A percentile compares a stretch with the other conserved stretches of the same genome.
Evolutionary conservation across 2,329 filamentous ascomycete genomes (phyloP).

Genomic region (Lachnellula cervina): DNA sequence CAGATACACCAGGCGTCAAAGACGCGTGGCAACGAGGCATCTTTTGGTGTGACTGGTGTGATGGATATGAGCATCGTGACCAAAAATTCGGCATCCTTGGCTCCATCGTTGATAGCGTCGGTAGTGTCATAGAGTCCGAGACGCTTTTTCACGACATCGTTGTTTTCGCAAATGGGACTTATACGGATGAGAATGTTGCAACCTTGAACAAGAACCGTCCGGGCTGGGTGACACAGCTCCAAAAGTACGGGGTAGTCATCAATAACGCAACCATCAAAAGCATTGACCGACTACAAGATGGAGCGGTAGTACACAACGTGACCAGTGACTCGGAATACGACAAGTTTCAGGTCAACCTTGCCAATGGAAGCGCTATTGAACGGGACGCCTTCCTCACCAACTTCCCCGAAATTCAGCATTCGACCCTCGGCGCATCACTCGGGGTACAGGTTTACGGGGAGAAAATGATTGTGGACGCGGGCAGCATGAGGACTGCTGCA

Average conservation of each 20-base stretch:
- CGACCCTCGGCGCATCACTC: slow-evolving; percentile 41
- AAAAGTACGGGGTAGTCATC: slow-evolving; percentile 45
- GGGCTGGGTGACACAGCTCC: slow-evolving; percentile 46
- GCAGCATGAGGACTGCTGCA: slow-evolving; percentile 40
- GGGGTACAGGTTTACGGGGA: slow-evolving; percentile 29
- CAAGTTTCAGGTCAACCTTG: slow-evolving; percentile 50
- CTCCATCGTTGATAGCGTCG: slow-evolving; percentile 39
- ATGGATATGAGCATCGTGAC: slow-evolving; percentile 57
- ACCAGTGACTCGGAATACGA: slow-evolving; percentile 41
- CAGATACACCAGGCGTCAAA: slow-evolving; percentile 47
- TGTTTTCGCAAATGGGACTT: slow-evolving; percentile 49
- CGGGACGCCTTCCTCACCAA: slow-evolving; percentile 49
- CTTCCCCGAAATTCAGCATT: slow-evolving; percentile 44
- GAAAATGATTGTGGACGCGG: slow-evolving; percentile 6
- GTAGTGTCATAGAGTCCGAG: slow-evolving; percentile 45
- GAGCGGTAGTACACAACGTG: slow-evolving; percentile 10
- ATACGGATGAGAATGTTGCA: slow-evolving; percentile 41
- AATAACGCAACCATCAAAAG: slow-evolving; percentile 51
- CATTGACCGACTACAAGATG: slow-evolving; percentile 43
- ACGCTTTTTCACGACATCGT: slow-evolving; percentile 47
- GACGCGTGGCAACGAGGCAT: slow-evolving; percentile 56
- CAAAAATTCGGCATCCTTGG: slow-evolving; percentile 52
- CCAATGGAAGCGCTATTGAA: slow-evolving; percentile 39
- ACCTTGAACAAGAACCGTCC: slow-evolving; percentile 35
- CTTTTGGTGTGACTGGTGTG: slow-evolving; percentile 62